Evolutionary conservation across 2,329 filamentous ascomycete species (phyloP).

Genomic region (Dactylellina parvicollis): DNA sequence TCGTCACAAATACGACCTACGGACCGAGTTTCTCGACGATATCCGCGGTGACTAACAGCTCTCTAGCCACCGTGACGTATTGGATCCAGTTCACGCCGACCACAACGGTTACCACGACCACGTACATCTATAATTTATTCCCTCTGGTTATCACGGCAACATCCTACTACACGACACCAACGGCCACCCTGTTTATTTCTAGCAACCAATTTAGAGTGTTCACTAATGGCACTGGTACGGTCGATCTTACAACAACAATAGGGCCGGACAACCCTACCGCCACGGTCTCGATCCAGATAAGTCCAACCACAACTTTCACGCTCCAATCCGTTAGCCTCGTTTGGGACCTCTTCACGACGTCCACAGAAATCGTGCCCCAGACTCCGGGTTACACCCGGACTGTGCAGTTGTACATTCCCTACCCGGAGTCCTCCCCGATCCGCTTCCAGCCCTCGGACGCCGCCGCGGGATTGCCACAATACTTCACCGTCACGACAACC

Average conservation of each 20-base stretch:
- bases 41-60: constrained; percentile 3
- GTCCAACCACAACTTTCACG: constrained; percentile 15
- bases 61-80: constrained; percentile 26
- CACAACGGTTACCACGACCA: constrained; percentile 10
- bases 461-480: constrained; percentile 5
- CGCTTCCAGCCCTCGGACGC: constrained; percentile 33
- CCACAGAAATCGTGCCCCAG: constrained; percentile 14
- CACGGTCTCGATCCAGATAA: constrained; percentile 30
- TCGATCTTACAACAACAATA: constrained; percentile 29
- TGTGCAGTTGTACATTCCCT: constrained; percentile 14
- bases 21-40: constrained; percentile 29
- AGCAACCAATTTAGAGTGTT: constrained; percentile 16
- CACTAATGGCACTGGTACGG: constrained; percentile 1
- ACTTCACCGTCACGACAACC: constrained; percentile 17
- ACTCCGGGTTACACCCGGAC: constrained; percentile 34
- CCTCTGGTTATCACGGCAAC: constrained; percentile 8
- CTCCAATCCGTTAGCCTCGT: neutral
- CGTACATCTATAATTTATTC: constrained; percentile 26
- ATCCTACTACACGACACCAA: constrained; percentile 16
- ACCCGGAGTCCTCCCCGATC: constrained; percentile 24
- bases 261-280: constrained; percentile 44
- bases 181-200: constrained; percentile 20
- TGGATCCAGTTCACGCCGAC: constrained; percentile 20
- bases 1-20: constrained; percentile 33
- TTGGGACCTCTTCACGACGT: constrained; percentile 23